These are phyloP conservation scores for Hypoxylon rubiginosum DNA, from an alignment of 2,329 filamentous ascomycete genomes.

Conservation along the genomic window DNA sequence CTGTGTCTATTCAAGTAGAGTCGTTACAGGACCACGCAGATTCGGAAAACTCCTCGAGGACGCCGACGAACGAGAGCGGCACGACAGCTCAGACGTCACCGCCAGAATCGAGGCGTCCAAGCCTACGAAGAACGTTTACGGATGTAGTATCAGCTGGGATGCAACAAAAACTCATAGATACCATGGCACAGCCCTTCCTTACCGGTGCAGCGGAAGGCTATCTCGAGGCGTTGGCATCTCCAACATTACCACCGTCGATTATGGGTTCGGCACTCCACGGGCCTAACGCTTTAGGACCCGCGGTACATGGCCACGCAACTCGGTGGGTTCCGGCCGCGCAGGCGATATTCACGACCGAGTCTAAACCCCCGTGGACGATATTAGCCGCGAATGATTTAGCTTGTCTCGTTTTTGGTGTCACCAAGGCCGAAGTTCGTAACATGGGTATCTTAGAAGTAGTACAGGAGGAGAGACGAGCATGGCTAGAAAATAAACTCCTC, in stretches of 20 bases:
- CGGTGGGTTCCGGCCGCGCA: constrained; percentile 92
- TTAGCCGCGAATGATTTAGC: constrained; percentile 96
- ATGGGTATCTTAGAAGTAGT: constrained; percentile 97
- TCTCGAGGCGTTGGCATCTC: constrained; percentile 58
- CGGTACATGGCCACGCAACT: constrained; percentile 88
- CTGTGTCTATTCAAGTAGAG: constrained; percentile 36
- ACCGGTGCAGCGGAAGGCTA: constrained; percentile 58
- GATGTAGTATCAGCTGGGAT: constrained; percentile 81
- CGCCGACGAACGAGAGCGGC: constrained; percentile 68
- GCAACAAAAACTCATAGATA: constrained; percentile 87
- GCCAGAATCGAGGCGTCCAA: constrained; percentile 72
- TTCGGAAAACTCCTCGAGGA: constrained; percentile 66
- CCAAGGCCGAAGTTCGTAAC: constrained; percentile 93
- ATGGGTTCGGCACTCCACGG: constrained; percentile 58
- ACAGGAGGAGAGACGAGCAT: constrained; percentile 86
- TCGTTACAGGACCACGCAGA: constrained; percentile 47
- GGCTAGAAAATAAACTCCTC: constrained; percentile 88
- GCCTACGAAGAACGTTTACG: constrained; percentile 87
- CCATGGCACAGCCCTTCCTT: constrained; percentile 84
- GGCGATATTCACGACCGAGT: constrained; percentile 97
- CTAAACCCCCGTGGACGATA: constrained; percentile 92
- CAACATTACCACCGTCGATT: constrained; percentile 57
- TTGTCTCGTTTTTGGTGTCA: constrained; percentile 98
- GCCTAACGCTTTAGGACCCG: constrained; percentile 65
- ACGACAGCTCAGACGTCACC: constrained; percentile 67